Percentiles rank a stretch among this genome's conserved stretches.
Evolutionary conservation across 371 early-diverging fungal genomes (phyloP).

Genomic region (Haplosporangium sp.): DNA sequence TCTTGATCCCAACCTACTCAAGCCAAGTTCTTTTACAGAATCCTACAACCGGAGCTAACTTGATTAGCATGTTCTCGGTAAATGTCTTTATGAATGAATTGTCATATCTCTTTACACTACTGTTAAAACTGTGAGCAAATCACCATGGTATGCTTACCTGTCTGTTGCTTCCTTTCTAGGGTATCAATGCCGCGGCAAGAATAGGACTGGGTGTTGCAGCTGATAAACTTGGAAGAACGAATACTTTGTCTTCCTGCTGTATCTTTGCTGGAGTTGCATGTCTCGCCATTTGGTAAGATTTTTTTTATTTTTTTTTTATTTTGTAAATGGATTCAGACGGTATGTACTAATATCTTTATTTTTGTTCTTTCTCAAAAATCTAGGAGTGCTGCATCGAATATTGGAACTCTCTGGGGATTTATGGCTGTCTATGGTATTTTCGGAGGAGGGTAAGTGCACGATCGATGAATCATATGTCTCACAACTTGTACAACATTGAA

Average conservation of each 20-base stretch:
- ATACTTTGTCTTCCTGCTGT: constrained; percentile 59
- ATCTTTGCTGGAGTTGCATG: constrained; percentile 56
- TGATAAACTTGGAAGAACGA: constrained; percentile 60
- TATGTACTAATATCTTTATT: neutral
- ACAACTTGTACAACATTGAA: neutral
- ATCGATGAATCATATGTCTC: neutral
- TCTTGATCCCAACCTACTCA: constrained; percentile 56
- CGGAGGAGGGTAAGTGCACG: constrained; percentile 61
- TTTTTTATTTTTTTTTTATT: neutral
- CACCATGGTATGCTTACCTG: neutral
- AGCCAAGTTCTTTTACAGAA: constrained; percentile 33
- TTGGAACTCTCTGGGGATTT: constrained; percentile 29
- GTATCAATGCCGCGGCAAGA: constrained; percentile 64
- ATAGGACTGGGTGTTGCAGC: constrained; percentile 59
- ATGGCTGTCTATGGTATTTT: constrained; percentile 63
- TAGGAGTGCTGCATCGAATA: constrained; percentile 31
- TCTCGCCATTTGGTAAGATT: constrained; percentile 58
- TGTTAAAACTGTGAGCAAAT: too few species aligned
- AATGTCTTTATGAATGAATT: too few species aligned
- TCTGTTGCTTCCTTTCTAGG: constrained; percentile 24
- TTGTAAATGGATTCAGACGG: neutral
- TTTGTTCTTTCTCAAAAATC: neutral
- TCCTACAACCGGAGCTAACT: constrained; percentile 57
- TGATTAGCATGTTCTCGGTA: constrained; percentile 61
- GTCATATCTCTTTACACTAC: too few species aligned